Evolutionary conservation across 352 stramenopile species (phyloP).

Genomic region (Globisporangium uncinulatum): DNA sequence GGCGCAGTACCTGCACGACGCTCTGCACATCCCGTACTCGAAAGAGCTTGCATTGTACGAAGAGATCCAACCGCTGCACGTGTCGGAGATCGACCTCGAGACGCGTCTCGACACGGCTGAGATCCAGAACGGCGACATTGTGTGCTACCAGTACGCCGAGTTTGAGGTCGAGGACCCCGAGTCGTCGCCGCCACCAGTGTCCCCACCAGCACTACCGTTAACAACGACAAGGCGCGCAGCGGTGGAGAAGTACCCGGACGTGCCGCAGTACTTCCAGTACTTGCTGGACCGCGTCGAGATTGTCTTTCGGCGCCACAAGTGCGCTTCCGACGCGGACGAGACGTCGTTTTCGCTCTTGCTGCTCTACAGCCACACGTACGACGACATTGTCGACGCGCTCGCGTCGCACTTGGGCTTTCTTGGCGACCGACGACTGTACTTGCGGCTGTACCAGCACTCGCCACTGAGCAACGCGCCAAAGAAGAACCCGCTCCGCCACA

Average conservation of each 20-base stretch:
- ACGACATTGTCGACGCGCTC: constrained; percentile 66
- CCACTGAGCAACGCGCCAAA: constrained; percentile 56
- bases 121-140: constrained; percentile 82
- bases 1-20: constrained; percentile 40
- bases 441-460: constrained; percentile 84
- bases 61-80: constrained; percentile 58
- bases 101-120: constrained; percentile 39
- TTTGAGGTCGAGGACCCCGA: constrained; percentile 18
- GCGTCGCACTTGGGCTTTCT: constrained; percentile 33
- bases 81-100: constrained; percentile 53
- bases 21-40: constrained; percentile 38
- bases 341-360: constrained; percentile 44
- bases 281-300: constrained; percentile 78
- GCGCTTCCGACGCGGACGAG: constrained; percentile 24
- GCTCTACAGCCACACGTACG: constrained; percentile 66
- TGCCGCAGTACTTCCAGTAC: constrained; percentile 79
- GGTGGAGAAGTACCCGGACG: constrained; percentile 55
- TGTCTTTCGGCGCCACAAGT: constrained; percentile 47
- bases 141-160: constrained; percentile 68
- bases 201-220: neutral
- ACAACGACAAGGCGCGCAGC: constrained; percentile 1
- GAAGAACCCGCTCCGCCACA: constrained; percentile 61
- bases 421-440: constrained; percentile 36
- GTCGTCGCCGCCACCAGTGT: neutral
- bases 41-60: constrained; percentile 70